phyloP scores from a whole-genome alignment of 2,329 filamentous ascomycete species.

The Juglanconis juglandina region DNA sequence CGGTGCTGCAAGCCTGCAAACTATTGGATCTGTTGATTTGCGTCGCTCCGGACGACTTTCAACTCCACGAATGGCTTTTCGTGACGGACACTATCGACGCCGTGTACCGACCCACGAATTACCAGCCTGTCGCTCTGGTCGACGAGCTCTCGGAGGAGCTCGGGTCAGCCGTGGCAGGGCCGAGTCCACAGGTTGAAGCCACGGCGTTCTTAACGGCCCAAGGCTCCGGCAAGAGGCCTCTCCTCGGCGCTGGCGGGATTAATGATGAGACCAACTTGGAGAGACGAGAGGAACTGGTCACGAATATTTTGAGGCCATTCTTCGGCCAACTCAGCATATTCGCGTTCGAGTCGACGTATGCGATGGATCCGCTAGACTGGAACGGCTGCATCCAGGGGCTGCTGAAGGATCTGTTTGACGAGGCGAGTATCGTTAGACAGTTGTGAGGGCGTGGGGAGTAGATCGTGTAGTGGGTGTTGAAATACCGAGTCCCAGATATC shows the following conservation, averaged over 20 bases:
- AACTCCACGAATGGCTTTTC: constrained; percentile 97
- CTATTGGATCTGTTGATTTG: constrained; percentile 85
- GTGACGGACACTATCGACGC: constrained; percentile 96
- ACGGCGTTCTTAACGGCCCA: constrained; percentile 34
- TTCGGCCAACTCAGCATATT: constrained; percentile 89
- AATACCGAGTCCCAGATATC: neutral
- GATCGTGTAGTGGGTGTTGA: neutral
- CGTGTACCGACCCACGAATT: constrained; percentile 72
- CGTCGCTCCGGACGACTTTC: constrained; percentile 89
- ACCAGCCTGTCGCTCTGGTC: constrained; percentile 70
- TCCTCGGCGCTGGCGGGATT: constrained; percentile 51
- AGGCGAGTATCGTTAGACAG: constrained; percentile 64
- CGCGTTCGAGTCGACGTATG: constrained; percentile 89
- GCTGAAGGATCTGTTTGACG: constrained; percentile 75
- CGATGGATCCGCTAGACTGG: constrained; percentile 68
- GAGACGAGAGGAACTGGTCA: constrained; percentile 65
- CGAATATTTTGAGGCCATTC: constrained; percentile 79
- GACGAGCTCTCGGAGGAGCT: constrained; percentile 82
- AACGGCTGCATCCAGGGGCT: constrained; percentile 62
- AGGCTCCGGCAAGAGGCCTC: constrained; percentile 41
- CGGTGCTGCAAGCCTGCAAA: constrained; percentile 88
- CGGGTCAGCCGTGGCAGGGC: constrained; percentile 40
- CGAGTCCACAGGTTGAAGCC: constrained; percentile 33
- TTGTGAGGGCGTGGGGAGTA: constrained; percentile 33
- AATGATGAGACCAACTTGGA: constrained; percentile 56